These are phyloP conservation scores for Podaxis sp. DNA, from an alignment of 768 basidiomycete species.

Conservation along the genomic window DNA sequence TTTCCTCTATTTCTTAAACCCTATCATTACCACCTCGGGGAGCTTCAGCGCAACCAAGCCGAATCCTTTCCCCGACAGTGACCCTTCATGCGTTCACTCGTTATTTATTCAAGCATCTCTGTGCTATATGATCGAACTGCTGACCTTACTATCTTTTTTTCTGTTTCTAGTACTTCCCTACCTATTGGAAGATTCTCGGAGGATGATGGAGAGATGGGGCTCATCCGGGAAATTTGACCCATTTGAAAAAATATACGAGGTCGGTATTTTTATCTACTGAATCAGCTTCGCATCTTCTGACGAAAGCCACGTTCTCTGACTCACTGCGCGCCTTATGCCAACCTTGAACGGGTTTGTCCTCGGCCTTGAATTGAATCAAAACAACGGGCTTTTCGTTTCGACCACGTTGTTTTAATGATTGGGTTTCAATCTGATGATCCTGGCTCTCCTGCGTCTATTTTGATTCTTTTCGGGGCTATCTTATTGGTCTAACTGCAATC, in stretches of 20 bases:
- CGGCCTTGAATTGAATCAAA: conserved; percentile 1
- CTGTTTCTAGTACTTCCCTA: conserved; percentile 55
- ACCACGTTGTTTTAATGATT: conserved; percentile 8
- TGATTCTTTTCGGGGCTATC: not conserved
- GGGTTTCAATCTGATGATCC: not conserved
- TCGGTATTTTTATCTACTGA: conserved; percentile 29
- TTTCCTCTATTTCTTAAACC: not conserved
- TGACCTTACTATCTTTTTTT: conserved; percentile 1
- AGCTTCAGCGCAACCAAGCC: conserved; percentile 11
- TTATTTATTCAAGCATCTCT: not conserved
- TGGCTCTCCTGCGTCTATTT: conserved; percentile 2
- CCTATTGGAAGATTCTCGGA: conserved; percentile 64
- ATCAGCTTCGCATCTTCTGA: conserved; percentile 7
- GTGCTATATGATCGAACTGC: not conserved
- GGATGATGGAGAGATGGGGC: conserved; percentile 66
- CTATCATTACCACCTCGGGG: conserved; percentile 1
- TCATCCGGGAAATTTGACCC: conserved; percentile 65
- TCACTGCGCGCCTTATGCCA: not conserved
- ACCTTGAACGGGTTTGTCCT: not conserved
- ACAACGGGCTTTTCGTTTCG: conserved; percentile 1
- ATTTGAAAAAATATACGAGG: conserved; percentile 70
- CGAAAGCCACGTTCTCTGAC: conserved; percentile 10
- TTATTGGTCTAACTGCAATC: not conserved
- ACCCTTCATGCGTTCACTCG: not conserved
- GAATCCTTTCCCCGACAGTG: not conserved